A percentile compares a stretch with the other conserved stretches of the same genome.
Evolutionary conservation across 2,329 filamentous ascomycete species (phyloP).

Genomic region (Ascosphaera apis): DNA sequence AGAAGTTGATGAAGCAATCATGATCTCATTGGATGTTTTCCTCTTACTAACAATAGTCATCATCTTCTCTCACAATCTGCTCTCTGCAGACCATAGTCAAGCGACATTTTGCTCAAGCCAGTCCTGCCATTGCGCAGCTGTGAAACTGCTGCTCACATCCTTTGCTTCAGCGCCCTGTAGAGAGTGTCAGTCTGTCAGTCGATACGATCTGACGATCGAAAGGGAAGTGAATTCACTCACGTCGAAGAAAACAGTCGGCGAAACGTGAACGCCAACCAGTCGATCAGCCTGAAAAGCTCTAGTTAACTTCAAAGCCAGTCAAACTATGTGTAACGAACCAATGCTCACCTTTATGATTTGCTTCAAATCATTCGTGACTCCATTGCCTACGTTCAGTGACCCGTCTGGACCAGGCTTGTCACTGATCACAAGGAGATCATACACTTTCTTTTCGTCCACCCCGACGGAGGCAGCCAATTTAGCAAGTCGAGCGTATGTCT

Average conservation of each 20-base stretch:
- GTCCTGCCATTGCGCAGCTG: constrained; percentile 58
- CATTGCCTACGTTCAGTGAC: constrained; percentile 54
- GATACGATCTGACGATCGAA: background rate
- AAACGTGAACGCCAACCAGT: constrained; percentile 66
- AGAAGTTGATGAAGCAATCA: too few species aligned
- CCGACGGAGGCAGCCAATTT: constrained; percentile 45
- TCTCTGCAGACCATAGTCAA: too few species aligned
- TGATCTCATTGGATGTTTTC: too few species aligned
- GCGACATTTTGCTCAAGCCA: constrained; percentile 48
- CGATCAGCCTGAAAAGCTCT: constrained; percentile 29
- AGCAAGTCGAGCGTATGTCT: constrained; percentile 59
- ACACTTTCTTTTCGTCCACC: constrained; percentile 47
- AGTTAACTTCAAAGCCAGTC: background rate
- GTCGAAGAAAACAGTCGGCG: constrained; percentile 73
- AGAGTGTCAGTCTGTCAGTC: background rate
- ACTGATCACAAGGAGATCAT: constrained; percentile 42
- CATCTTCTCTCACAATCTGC: too few species aligned
- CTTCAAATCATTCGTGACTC: constrained; percentile 68
- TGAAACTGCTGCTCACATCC: constrained; percentile 59
- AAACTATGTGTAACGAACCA: constrained; percentile 1
- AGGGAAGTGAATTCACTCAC: constrained; percentile 14
- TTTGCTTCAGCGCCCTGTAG: constrained; percentile 44
- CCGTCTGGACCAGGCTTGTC: constrained; percentile 45
- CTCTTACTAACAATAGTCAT: too few species aligned
- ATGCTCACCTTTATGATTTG: constrained; percentile 45